Evolutionary conservation across 2,329 filamentous ascomycete genomes (phyloP), one percentile per base, ranked within the genome.

Genomic region (Tolypocladium cylindrosporum): DNA sequence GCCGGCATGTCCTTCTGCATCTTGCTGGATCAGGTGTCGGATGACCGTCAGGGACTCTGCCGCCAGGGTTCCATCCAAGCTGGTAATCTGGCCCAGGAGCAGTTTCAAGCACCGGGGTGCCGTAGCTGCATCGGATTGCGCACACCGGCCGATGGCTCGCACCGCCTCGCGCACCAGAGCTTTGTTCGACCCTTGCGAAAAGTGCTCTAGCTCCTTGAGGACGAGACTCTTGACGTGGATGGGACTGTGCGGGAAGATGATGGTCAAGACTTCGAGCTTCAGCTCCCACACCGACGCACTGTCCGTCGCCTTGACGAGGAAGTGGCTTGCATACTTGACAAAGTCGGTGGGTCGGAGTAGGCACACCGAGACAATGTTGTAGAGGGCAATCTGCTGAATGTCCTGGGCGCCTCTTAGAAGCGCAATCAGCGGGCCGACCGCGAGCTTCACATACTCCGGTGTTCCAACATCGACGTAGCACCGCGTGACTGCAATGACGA

Each of bases 31-130:
- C 55, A 99, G 79, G 71, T 97, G 93, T 2, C 94, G 86, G 61
- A 99, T 94, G 2, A 97, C 94, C 4, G 95, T 97, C 59, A 99
- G 77, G 1, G 91, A 93, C 70, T 97, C 94, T 0, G 92, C 93
- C 0, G 95, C 93, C 27, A 97, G 78, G 31, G 87, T 91, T 2
- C 91, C 88, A 66, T 97, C 92, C 13, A 92, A 78, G 66, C 90
- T 94, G 14, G 90, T 90, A 55, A 97, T 91, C 67, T 97, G 93
- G 52, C 87, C 84, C 16, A 99, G 78, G 0, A 99, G 79, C 9
- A 99, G 79, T 34, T 85, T 85, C 61, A 99, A 77, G 70, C 94
- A 99, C 59, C 92, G 81, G 1, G 86, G 81, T 0, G 91, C 88
- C 11, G 89, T 90, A 19, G 77, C 75, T 0, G 80, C 74, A 65